Base-by-base conservation (phyloP, 352 stramenopile species). In the Blastocystis sp. region DNA sequence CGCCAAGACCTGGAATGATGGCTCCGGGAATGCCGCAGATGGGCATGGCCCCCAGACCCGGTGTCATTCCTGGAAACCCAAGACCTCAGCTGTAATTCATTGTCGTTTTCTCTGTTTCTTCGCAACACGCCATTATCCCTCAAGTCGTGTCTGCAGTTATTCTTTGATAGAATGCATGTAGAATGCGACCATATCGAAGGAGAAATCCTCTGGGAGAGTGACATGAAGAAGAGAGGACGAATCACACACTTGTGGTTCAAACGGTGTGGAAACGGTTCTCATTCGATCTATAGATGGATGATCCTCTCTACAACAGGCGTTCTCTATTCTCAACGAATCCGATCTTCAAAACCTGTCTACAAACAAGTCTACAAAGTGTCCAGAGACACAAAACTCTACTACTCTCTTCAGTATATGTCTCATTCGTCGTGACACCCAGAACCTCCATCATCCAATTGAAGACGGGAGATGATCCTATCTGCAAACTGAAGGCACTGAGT, bases 1-100 rank as follows among this genome's bases (percentile, higher is more conserved):
- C 87, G 57, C 88, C 89, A 1, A 88, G 89, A 0, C 89, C 89
- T 32, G 91, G 90, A 51, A 93, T 94, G 91, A 89, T 86, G 69
- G 67, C 71, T 9, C 86, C 65, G 36, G 76, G 90, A 14, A 91
- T 91, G 88, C 89, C 89, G 38, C 90, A 90, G 7, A 91, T 91
- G 40, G 90, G 90, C 44, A 92, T 93, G 90, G 91, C 92, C 88
- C 91, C 90, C 51, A 90, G 90, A 1, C 90, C 90, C 42, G 90
- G 91, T 8, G 92, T 92, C 90, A 88, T 90, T 87, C 90, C 89
- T 6, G 84, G 79, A 64, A 88, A 90, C 0, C 90, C 90, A 29
- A 63, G 69, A 63, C 69, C 69, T 32, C 44, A 40, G 9, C 42
- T 36, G 24, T 51, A 81, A 44, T 81, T n/a, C 63, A 44, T 78